Evolutionary conservation across 805 yeast genomes (phyloP).

Genomic region (Torulaspora microellipsoides): DNA sequence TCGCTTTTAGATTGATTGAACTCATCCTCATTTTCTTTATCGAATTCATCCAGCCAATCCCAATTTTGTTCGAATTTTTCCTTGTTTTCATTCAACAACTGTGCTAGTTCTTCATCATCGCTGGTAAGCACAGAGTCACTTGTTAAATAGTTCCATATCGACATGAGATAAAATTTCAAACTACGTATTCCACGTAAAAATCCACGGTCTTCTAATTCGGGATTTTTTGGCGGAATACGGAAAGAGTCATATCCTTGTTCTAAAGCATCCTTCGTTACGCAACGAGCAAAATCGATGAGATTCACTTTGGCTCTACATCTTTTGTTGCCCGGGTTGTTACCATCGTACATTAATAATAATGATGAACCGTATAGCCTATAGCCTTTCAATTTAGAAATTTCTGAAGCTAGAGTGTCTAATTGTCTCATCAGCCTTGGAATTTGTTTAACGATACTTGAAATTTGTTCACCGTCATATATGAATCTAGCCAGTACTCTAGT

Average conservation of each 20-base stretch:
- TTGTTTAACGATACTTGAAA: constrained; percentile 56
- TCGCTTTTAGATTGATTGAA: constrained; percentile 29
- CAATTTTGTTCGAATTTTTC: constrained; percentile 26
- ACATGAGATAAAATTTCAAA: constrained; percentile 60
- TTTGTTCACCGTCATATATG: constrained; percentile 66
- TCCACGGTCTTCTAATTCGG: constrained; percentile 66
- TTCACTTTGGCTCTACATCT: constrained; percentile 45
- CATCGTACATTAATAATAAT: constrained; percentile 84
- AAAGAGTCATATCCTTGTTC: constrained; percentile 36
- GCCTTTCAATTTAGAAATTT: constrained; percentile 55
- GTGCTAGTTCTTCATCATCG: constrained; percentile 22
- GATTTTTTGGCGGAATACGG: constrained; percentile 69
- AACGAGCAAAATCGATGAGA: constrained; percentile 93
- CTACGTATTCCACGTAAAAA: constrained; percentile 77
- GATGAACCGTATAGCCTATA: constrained; percentile 92
- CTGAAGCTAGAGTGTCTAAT: constrained; percentile 51
- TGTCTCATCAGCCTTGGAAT: constrained; percentile 62
- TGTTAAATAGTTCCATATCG: constrained; percentile 54
- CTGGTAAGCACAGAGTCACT: constrained; percentile 34
- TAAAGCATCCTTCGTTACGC: constrained; percentile 63
- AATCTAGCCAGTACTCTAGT: constrained; percentile 69
- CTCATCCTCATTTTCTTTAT: constrained; percentile 32
- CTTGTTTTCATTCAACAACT: constrained; percentile 18
- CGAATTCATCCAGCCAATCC: constrained; percentile 40
- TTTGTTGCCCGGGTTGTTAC: constrained; percentile 31